Conservation (phyloP, 148 eudicot genomes). For the Silene conica region DNA sequence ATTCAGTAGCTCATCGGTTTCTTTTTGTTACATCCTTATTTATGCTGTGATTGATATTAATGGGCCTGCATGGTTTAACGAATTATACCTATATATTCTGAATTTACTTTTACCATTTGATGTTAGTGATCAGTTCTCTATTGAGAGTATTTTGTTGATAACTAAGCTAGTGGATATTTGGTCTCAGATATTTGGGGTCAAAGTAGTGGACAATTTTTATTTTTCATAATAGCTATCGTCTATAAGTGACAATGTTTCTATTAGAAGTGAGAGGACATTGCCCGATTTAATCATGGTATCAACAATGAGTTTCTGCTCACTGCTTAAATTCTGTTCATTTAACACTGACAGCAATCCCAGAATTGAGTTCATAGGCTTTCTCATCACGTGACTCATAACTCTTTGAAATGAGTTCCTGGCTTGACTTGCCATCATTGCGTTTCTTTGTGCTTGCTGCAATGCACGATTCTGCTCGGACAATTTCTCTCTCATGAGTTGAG, state of each 20-base stretch:
- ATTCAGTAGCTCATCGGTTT: background rate
- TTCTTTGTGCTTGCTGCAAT: too few species aligned
- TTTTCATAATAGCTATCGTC: background rate
- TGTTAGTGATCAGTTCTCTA: background rate
- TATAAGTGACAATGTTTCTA: background rate
- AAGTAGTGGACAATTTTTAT: background rate
- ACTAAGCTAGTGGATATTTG: background rate
- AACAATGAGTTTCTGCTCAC: constrained; percentile 46
- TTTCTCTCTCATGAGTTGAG: too few species aligned
- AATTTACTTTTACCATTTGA: background rate
- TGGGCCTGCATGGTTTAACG: background rate
- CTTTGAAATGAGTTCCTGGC: too few species aligned
- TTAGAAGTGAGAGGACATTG: constrained; percentile 59
- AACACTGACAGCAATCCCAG: constrained; percentile 67
- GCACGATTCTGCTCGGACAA: too few species aligned
- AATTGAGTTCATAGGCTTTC: constrained; percentile 80
- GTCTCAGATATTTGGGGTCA: background rate
- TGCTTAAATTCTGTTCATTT: constrained; percentile 47
- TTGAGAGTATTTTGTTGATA: background rate
- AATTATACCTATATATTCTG: background rate
- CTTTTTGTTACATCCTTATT: background rate
- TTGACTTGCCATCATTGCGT: too few species aligned
- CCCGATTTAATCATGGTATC: constrained; percentile 70
- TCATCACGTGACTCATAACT: constrained; percentile 71
- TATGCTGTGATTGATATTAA: background rate